Percentiles rank a stretch among this genome's conserved stretches.
Evolutionary conservation across 208 protist species (phyloP).

Genomic region (Trypanosoma conorhini): DNA sequence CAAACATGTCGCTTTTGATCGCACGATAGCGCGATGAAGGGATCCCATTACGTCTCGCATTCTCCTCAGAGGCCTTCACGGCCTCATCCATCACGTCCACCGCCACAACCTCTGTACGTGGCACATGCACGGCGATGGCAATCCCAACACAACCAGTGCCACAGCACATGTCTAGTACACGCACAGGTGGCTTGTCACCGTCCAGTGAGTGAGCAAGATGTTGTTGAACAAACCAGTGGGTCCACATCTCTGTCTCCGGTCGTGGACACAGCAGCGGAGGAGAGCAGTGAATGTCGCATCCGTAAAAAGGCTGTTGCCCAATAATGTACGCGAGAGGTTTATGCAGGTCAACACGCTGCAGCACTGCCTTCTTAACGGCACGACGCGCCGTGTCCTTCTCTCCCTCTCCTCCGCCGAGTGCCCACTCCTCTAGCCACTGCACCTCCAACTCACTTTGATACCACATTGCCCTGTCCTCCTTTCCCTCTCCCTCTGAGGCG

Average conservation of each 20-base stretch:
- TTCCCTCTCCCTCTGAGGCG: slow-evolving; percentile 30
- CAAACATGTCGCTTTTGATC: slow-evolving; percentile 82
- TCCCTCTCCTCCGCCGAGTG: slow-evolving; percentile 10
- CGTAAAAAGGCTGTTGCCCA: slow-evolving; percentile 84
- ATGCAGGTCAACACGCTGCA: slow-evolving; percentile 76
- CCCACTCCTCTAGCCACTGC: slow-evolving; percentile 81
- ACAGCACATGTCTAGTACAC: slow-evolving; percentile 84
- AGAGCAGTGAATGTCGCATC: slow-evolving; percentile 66
- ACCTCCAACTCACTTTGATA: slow-evolving; percentile 81
- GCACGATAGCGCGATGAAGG: slow-evolving; percentile 41
- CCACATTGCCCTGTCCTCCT: slow-evolving; percentile 47
- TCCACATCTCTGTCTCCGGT: slow-evolving; percentile 90
- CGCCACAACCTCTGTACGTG: slow-evolving; percentile 46
- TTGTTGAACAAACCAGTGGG: slow-evolving; percentile 69
- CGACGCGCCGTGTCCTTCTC: slow-evolving; percentile 40
- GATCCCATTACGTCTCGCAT: slow-evolving; percentile 68
- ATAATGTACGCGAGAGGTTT: slow-evolving; percentile 91
- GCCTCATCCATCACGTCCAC: slow-evolving; percentile 68
- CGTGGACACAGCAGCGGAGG: slow-evolving; percentile 80
- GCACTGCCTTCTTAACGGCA: slow-evolving; percentile 63
- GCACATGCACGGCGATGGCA: slow-evolving; percentile 72
- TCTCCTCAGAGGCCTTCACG: slow-evolving; percentile 43
- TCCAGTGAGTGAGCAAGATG: slow-evolving; percentile 30
- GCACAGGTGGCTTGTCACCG: slow-evolving; percentile 17
- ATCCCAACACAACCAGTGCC: slow-evolving; percentile 90